Evolutionary conservation across 345 rosid species (phyloP).

Genomic region (Hibiscus mutabilis): DNA sequence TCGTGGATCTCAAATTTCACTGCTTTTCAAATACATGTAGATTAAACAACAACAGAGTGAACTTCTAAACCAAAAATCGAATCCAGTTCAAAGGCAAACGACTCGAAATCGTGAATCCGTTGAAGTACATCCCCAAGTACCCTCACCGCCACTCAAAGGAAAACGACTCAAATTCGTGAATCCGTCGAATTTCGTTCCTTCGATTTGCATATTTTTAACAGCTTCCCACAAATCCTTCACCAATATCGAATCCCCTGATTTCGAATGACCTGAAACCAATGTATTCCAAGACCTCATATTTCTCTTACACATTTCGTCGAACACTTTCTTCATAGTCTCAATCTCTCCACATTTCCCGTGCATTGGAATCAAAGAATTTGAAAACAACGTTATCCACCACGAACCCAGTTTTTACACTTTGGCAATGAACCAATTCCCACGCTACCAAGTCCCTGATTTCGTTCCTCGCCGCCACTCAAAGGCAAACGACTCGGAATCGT

Average conservation of each 20-base stretch:
- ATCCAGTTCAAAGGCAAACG: conserved; percentile 36
- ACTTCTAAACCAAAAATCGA: conserved; percentile 24
- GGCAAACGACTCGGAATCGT: conserved; percentile 48
- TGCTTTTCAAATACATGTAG: conserved; percentile 52
- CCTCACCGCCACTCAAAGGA: conserved; percentile 26
- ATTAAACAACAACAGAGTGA: conserved; percentile 55
- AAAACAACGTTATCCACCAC: conserved; percentile 33
- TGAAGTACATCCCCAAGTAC: conserved; percentile 22
- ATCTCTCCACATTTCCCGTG: conserved; percentile 32
- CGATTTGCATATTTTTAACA: conserved; percentile 27
- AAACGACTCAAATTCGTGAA: conserved; percentile 49
- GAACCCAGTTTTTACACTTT: conserved; percentile 34
- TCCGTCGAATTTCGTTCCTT: conserved; percentile 44
- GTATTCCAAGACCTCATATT: conserved; percentile 38
- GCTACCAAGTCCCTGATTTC: too few relatives aligned
- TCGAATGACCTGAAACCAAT: conserved; percentile 27
- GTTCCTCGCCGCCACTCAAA: conserved; percentile 30
- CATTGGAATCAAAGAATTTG: conserved; percentile 61
- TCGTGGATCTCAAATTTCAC: too few relatives aligned
- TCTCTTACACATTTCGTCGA: conserved; percentile 29
- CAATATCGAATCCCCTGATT: conserved; percentile 9
- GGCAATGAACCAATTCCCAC: too few relatives aligned
- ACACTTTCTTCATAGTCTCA: conserved; percentile 27
- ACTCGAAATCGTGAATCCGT: conserved; percentile 48
- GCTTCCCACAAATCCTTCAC: conserved; percentile 19